Evolutionary conservation across 2,329 filamentous ascomycete genomes (phyloP).

Genomic region (Ceratocystis destructans): DNA sequence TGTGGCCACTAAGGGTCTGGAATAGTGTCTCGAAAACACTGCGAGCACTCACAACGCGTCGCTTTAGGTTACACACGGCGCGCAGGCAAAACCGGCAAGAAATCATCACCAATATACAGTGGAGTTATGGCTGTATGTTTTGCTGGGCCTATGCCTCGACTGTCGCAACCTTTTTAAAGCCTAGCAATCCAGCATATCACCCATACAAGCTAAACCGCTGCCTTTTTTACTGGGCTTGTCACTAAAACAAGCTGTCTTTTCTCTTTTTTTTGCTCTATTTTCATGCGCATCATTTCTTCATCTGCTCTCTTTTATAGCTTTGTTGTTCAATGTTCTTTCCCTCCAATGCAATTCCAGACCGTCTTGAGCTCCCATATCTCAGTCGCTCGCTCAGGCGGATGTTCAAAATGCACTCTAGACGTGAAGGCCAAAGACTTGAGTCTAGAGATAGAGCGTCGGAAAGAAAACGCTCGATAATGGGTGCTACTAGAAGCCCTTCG

Average conservation of each 20-base stretch:
- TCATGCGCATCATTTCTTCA: neutral
- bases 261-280: neutral
- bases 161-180: too few relatives aligned
- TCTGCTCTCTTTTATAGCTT: neutral
- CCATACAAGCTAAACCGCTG: neutral
- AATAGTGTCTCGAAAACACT: neutral
- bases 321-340: neutral
- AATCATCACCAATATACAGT: neutral
- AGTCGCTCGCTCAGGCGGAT: slow-evolving; percentile 1
- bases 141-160: neutral
- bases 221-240: neutral
- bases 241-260: neutral
- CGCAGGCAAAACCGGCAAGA: neutral
- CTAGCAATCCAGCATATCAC: too few relatives aligned
- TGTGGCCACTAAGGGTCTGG: neutral
- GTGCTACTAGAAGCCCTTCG: neutral
- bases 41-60: neutral
- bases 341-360: neutral
- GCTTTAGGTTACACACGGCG: neutral
- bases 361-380: slow-evolving; percentile 5
- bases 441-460: neutral
- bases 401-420: neutral
- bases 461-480: too few relatives aligned
- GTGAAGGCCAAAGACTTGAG: neutral
- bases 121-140: neutral